phyloP scores from a whole-genome alignment of 73 alveolate genomes.

The Symbiodinium pilosum region DNA sequence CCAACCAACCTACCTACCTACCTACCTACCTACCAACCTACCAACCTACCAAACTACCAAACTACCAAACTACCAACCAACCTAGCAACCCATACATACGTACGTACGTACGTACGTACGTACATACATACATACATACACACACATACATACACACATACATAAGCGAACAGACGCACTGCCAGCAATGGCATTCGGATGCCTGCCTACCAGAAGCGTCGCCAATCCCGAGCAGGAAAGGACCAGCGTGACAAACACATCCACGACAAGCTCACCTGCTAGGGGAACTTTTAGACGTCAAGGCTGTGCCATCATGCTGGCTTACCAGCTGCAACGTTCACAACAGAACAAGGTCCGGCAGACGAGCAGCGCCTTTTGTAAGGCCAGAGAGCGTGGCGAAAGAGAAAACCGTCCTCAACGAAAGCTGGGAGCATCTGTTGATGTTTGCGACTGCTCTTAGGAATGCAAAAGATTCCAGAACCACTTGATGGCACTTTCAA shows the following conservation, averaged over 20 bases:
- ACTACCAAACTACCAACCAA: not conserved
- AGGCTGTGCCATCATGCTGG: too few species aligned
- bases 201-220: constrained; percentile 25
- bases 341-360: too few species aligned
- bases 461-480: too few species aligned
- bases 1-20: too few species aligned
- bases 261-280: constrained; percentile 59
- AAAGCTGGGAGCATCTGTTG: too few species aligned
- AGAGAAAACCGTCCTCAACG: constrained; percentile 71
- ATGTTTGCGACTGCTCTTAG: too few species aligned
- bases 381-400: constrained; percentile 68
- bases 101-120: not conserved
- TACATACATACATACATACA: not conserved
- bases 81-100: too few species aligned
- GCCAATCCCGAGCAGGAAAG: constrained; percentile 58
- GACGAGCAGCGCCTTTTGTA: constrained; percentile 61
- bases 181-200: not conserved
- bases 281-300: not conserved
- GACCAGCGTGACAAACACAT: constrained; percentile 44
- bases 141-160: not conserved
- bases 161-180: too few species aligned
- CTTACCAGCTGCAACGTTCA: too few species aligned
- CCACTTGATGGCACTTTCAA: too few species aligned
- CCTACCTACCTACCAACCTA: not conserved
- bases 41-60: not conserved